Base-by-base conservation (phyloP, 106 monocot genomes). In the Dendrobium nobile region DNA sequence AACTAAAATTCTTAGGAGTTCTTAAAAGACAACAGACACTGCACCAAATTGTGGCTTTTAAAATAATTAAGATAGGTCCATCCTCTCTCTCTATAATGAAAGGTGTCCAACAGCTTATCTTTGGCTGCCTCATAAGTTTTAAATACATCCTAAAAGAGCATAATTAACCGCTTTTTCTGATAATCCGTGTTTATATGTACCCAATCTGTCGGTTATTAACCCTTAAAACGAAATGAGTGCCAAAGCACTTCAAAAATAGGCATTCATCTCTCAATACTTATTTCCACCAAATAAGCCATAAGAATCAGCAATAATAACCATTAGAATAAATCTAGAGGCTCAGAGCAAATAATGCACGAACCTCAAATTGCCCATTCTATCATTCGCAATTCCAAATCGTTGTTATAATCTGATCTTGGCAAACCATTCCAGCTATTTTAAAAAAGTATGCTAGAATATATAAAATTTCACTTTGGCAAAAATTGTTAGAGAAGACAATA, bases 51-150 rank as follows among this genome's bases (percentile, higher is more conserved):
- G 1, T 22, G 4, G 70, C 11, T 2, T 27, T 24, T 28, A 20
- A 42, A 43, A 74, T 74, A 70, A 31, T 42, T 43, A 74, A 74
- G 20, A 74, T 74, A 74, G 19, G 18, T 43, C 43, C 74, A 41
- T 28, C 9, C 0, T 3, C 27, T 67, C 27, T 27, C 26, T 67
- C 24, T 7, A 64, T n/a, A n/a, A 24, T 4, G 24, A 70, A 70
- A 2, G 70, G 33, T 31, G 24, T 70, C 70, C 37, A 15, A 74
- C 43, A 74, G 37, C 3, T 33, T 70, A 33, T 42, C n/a, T 74
- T 43, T 74, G 11, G 5, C 9, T 27, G 42, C 16, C 20, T 43
- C 2, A 5, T 19, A 43, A 43, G 24, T 42, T 42, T 42, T 70
- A 33, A 37, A 13, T 4, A 70, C 31, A 37, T 37, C 70, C 0